Base-by-base conservation (phyloP, 2,329 filamentous ascomycete species). In the Malbranchea cinnamomea region DNA sequence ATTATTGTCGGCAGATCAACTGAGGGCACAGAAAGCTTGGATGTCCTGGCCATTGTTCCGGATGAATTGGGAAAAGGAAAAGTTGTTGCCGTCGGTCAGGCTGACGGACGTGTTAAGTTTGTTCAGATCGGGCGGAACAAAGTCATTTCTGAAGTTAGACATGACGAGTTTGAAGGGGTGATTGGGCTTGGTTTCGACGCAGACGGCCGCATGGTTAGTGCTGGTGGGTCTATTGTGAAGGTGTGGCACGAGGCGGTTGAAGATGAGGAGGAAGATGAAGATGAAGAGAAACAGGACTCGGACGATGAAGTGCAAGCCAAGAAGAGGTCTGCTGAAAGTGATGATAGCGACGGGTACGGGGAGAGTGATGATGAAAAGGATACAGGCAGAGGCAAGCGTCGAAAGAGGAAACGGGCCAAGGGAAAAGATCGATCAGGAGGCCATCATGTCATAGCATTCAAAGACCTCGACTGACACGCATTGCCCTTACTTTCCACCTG, bases 111-210 rank as follows among this genome's bases (percentile, higher is more conserved):
- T 22, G 59, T 95, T 26, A 68, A 76, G 33, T 74, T 94, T 32
- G 78, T 92, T 26, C 71, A 80, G 44, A 60, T 94, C 18, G 73
- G 76, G 1, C 55, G 59, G 21, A 79, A 89, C 42, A 77, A 81
- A 48, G 70, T 92, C 3, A 61, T 81, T 14, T 62, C 62, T 1
- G 69, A 77, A 30, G 48, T 78, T 45, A 60, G 71, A 43, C 87
- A 94, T 50, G 82, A 94, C 46, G 84, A 92, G 36, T 59, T 89
- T 11, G 87, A 95, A 49, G 79, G 78, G 2, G 84, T 94, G 3
- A 69, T 84, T 2, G 79, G 71, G 0, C 55, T 98, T 1, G 78
- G 68, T 1, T 92, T 95, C 40, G 89, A 95, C 55, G 76, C 78
- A 29, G 72, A 76, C 30, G 81, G 84, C 26, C 68, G 89, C 26